Percentiles rank a stretch among this genome's conserved stretches.
These are phyloP conservation scores for Brassica juncea DNA, from an alignment of 345 rosid species.

Conservation along the genomic window DNA sequence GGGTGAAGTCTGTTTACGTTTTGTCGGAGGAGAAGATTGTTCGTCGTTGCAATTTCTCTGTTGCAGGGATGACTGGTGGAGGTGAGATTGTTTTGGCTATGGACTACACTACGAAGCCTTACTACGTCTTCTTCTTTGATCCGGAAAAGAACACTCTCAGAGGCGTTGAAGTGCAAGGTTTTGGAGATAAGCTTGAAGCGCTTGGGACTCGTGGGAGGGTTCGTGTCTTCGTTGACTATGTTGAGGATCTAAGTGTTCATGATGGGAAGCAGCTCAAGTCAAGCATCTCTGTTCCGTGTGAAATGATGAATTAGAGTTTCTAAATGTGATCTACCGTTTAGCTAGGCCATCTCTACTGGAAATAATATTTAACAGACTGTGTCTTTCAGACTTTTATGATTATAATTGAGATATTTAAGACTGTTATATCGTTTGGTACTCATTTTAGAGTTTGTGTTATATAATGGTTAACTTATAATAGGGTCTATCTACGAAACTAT, in stretches of 20 bases:
- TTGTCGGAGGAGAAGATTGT: background rate
- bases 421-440: background rate
- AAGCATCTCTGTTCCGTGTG: background rate
- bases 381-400: background rate
- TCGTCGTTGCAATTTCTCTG: background rate
- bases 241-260: background rate
- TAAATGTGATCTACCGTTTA: background rate
- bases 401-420: background rate
- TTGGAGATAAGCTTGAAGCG: background rate
- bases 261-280: background rate
- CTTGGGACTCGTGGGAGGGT: background rate
- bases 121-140: background rate
- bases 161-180: background rate
- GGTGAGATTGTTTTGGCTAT: slow-evolving; percentile 6
- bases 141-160: background rate
- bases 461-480: background rate
- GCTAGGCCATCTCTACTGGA: background rate
- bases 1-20: background rate
- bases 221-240: background rate
- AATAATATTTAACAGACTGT: background rate
- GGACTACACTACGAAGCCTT: background rate
- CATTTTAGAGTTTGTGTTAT: background rate
- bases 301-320: background rate
- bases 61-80: background rate
- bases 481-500: background rate